Evolutionary conservation across 2,329 filamentous ascomycete species (phyloP).

Genomic region (Parascedosporium putredinis): DNA sequence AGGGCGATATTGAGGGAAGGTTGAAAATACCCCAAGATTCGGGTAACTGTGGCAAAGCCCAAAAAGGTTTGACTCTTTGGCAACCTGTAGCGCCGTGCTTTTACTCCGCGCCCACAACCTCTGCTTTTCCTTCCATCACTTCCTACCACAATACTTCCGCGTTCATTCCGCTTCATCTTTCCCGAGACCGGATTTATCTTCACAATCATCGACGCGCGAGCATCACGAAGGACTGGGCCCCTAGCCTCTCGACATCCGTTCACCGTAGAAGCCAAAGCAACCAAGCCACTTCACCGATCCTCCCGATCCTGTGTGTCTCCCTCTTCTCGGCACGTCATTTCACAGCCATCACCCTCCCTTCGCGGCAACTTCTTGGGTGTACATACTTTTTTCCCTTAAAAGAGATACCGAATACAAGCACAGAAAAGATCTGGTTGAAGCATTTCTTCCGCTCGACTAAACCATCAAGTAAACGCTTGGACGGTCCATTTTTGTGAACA

Average conservation of each 20-base stretch:
- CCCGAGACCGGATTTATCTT: slow-evolving; percentile 7
- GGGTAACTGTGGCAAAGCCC: slow-evolving; percentile 4
- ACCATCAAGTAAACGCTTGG: not conserved
- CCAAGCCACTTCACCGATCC: slow-evolving; percentile 7
- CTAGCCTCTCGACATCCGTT: not conserved
- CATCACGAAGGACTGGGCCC: slow-evolving; percentile 8
- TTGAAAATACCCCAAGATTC: not conserved
- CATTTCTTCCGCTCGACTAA: not conserved
- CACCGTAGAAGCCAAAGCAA: slow-evolving; percentile 7
- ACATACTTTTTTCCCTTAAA: slow-evolving; percentile 4
- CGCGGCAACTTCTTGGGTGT: slow-evolving; percentile 7
- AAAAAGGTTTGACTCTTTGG: slow-evolving; percentile 9
- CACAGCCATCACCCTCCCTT: slow-evolving; percentile 8
- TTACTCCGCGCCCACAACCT: slow-evolving; percentile 21
- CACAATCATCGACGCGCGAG: slow-evolving; percentile 4
- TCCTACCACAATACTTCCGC: slow-evolving; percentile 17
- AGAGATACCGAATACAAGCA: slow-evolving; percentile 9
- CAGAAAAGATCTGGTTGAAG: not conserved
- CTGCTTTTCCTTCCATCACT: slow-evolving; percentile 23
- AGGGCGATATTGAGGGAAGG: not conserved
- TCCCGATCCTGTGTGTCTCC: slow-evolving; percentile 5
- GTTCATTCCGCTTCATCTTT: slow-evolving; percentile 15
- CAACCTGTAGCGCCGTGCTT: slow-evolving; percentile 6
- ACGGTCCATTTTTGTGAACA: not conserved
- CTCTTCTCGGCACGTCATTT: slow-evolving; percentile 6